Evolutionary conservation across 768 basidiomycete genomes (phyloP).

Genomic region (Strobilomyces confusus): DNA sequence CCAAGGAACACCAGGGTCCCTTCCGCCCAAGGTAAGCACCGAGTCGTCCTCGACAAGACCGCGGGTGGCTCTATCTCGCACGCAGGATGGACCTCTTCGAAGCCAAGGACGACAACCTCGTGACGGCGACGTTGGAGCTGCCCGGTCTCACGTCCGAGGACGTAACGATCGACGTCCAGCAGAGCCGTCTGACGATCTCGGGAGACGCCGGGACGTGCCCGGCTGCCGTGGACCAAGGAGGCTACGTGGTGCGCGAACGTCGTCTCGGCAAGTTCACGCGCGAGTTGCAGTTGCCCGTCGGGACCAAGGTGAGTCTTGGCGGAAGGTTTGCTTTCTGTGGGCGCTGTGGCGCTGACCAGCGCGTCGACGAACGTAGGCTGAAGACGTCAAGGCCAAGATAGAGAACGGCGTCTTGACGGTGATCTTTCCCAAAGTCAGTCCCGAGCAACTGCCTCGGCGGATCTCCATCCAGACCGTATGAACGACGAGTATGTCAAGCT

Average conservation of each 20-base stretch:
- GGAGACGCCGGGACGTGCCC: not conserved
- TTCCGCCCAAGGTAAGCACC: not conserved
- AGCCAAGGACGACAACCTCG: not conserved
- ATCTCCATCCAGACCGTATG: not conserved
- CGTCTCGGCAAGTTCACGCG: no score
- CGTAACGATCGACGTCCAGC: not conserved
- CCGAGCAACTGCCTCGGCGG: not conserved
- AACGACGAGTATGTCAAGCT: no score
- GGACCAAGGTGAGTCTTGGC: not conserved
- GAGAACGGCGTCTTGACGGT: not conserved
- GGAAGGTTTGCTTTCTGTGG: not conserved
- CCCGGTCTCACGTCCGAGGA: not conserved
- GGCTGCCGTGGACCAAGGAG: no score
- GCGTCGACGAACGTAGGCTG: not conserved
- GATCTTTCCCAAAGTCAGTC: not conserved
- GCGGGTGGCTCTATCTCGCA: not conserved
- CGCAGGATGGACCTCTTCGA: not conserved
- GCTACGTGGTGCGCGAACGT: no score
- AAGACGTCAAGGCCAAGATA: not conserved
- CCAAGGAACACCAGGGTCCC: not conserved
- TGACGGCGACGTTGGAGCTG: not conserved
- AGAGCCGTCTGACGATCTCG: not conserved
- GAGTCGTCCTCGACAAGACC: not conserved
- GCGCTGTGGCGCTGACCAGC: not conserved
- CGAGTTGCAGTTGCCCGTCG: no score